Evolutionary conservation across 768 basidiomycete genomes (phyloP).

Genomic region (Multifurca ochricompacta): DNA sequence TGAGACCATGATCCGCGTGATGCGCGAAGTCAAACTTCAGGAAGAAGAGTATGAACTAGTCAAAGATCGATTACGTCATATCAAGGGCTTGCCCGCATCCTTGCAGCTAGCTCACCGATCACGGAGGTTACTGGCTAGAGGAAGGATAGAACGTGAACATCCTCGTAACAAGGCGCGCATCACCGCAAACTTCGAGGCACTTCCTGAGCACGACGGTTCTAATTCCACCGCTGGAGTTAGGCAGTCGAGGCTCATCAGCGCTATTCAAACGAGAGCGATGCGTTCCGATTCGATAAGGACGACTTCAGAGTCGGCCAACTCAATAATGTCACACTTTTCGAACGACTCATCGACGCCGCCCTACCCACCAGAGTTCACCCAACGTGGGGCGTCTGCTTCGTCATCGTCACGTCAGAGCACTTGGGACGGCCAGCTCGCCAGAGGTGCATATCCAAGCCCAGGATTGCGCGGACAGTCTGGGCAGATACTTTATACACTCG

Average conservation of each 20-base stretch:
- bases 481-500: slow-evolving; percentile 27
- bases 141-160: slow-evolving; percentile 43
- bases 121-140: slow-evolving; percentile 66
- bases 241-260: slow-evolving; percentile 18
- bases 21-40: slow-evolving; percentile 78
- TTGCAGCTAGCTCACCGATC: slow-evolving; percentile 59
- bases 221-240: slow-evolving; percentile 4
- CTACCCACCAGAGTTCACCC: not conserved
- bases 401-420: not conserved
- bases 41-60: slow-evolving; percentile 82
- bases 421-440: slow-evolving; percentile 9
- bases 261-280: slow-evolving; percentile 9
- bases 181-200: not conserved
- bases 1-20: slow-evolving; percentile 62
- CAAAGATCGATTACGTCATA: slow-evolving; percentile 48
- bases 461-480: not conserved
- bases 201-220: not conserved
- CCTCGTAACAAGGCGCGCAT: slow-evolving; percentile 22
- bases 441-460: not conserved
- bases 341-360: not conserved
- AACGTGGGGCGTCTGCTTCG: not conserved
- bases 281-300: slow-evolving; percentile 19
- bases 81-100: slow-evolving; percentile 50
- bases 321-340: slow-evolving; percentile 13
- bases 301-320: slow-evolving; percentile 14